These are phyloP conservation scores for Berkeleyomyces basicola DNA, from an alignment of 2,329 filamentous ascomycete species.

Conservation along the genomic window DNA sequence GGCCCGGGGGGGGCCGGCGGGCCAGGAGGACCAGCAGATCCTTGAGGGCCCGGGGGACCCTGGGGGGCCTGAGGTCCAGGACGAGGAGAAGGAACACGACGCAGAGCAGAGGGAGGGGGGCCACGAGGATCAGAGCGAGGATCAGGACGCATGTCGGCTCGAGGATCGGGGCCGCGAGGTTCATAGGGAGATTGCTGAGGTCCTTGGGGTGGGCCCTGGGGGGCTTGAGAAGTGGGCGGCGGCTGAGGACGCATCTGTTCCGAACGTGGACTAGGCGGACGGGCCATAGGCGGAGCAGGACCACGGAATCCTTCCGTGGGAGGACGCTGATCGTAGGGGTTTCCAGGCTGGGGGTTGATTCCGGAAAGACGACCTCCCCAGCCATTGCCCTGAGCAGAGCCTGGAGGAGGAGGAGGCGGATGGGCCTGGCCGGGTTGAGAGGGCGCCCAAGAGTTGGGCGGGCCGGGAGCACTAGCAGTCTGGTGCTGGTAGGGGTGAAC, in stretches of 20 bases:
- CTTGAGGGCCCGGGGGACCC: conserved; percentile 16
- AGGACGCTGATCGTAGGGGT: conserved; percentile 58
- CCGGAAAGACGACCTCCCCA: conserved; percentile 56
- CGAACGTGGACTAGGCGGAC: conserved; percentile 61
- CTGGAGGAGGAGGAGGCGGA: conserved; percentile 22
- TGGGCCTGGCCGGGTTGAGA: conserved; percentile 44
- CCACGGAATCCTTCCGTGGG: conserved; percentile 49
- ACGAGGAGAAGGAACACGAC: conserved; percentile 1
- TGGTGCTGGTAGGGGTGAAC: conserved; percentile 93
- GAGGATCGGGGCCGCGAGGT: conserved; percentile 14
- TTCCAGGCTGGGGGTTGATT: conserved; percentile 60
- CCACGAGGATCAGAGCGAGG: conserved; percentile 16
- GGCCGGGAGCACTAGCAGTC: conserved; percentile 61
- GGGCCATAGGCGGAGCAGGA: conserved; percentile 47
- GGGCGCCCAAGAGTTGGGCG: conserved; percentile 77
- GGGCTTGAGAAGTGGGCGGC: conserved; percentile 6
- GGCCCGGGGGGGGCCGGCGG: conserved; percentile 35
- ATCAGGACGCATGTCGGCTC: conserved; percentile 6
- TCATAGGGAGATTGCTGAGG: conserved; percentile 42
- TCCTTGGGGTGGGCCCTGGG: conserved; percentile 24
- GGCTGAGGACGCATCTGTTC: conserved; percentile 39
- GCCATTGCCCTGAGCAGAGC: conserved; percentile 32
- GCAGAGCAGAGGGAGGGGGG: conserved; percentile 34
- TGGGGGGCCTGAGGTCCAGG: conserved; percentile 16
- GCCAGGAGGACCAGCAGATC: conserved; percentile 15